phyloP scores from a whole-genome alignment of 1,139 yeast species.

The Debaryomycetaceae sp. region DNA sequence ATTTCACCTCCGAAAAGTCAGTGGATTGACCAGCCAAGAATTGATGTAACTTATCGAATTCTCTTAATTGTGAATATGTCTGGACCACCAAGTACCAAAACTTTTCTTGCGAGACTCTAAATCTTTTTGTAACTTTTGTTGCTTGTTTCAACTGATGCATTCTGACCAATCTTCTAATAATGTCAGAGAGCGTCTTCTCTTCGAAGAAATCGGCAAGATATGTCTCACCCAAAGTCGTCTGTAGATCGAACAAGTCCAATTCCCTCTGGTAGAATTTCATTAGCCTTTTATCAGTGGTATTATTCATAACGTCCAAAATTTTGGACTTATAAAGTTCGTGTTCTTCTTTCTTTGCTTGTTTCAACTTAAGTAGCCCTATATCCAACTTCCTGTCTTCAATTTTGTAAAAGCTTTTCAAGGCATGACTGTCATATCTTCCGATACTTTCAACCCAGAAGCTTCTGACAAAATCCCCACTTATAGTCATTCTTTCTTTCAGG shows the following conservation, averaged over 20 bases:
- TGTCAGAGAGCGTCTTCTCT: slow-evolving; percentile 48
- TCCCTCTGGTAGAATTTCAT: slow-evolving; percentile 46
- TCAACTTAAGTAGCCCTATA: slow-evolving; percentile 19
- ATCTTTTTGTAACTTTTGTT: slow-evolving; percentile 52
- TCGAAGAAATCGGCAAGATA: slow-evolving; percentile 53
- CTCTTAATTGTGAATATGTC: slow-evolving; percentile 46
- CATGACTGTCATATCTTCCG: slow-evolving; percentile 20
- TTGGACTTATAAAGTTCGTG: slow-evolving; percentile 25
- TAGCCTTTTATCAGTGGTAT: slow-evolving; percentile 19
- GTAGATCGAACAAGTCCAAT: slow-evolving; percentile 46
- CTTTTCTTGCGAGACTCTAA: slow-evolving; percentile 61
- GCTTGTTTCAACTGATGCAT: slow-evolving; percentile 63
- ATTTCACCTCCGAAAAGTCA: slow-evolving; percentile 34
- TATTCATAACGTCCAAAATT: slow-evolving; percentile 20
- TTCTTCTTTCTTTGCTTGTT: slow-evolving; percentile 7
- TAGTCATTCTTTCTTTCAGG: slow-evolving; percentile 17
- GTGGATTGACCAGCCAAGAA: slow-evolving; percentile 31
- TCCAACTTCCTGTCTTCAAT: slow-evolving; percentile 33
- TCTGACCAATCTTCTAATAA: slow-evolving; percentile 51
- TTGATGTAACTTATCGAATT: slow-evolving; percentile 61
- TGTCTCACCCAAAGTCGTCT: slow-evolving; percentile 51
- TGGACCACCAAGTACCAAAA: slow-evolving; percentile 62
- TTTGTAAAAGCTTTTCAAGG: slow-evolving; percentile 28
- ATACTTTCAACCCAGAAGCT: slow-evolving; percentile 36
- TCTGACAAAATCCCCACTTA: slow-evolving; percentile 42